These are phyloP conservation scores for Curvularia sp. DNA, from an alignment of 2,329 filamentous ascomycete genomes.

Conservation along the genomic window DNA sequence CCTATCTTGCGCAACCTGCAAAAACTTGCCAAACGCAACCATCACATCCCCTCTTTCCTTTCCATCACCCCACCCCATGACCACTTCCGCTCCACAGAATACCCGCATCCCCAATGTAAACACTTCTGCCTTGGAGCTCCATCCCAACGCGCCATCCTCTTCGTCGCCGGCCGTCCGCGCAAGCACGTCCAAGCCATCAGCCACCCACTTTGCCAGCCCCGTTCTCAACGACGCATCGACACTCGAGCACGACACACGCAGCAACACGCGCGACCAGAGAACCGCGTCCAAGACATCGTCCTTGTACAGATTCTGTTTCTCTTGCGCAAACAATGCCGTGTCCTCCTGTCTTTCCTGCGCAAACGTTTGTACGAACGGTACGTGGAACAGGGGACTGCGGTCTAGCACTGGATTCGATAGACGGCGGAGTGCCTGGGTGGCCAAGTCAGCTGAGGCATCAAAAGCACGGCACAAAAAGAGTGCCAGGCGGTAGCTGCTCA, in stretches of 20 bases:
- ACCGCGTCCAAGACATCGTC: slow-evolving; percentile 78
- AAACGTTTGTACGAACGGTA: slow-evolving; percentile 32
- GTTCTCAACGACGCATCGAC: slow-evolving; percentile 16
- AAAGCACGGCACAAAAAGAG: slow-evolving; percentile 47
- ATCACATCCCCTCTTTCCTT: slow-evolving; percentile 33
- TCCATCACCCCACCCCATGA: slow-evolving; percentile 38
- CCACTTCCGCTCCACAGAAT: slow-evolving; percentile 52
- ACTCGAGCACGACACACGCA: slow-evolving; percentile 27
- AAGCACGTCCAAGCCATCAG: slow-evolving; percentile 58
- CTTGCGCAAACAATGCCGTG: slow-evolving; percentile 79
- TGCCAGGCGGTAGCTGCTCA: slow-evolving; percentile 54
- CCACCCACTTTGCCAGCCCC: slow-evolving; percentile 55
- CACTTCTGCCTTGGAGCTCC: slow-evolving; percentile 71
- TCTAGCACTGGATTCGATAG: slow-evolving; percentile 42
- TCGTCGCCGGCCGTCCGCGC: slow-evolving; percentile 42
- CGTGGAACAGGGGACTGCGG: not conserved
- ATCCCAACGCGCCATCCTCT: slow-evolving; percentile 73
- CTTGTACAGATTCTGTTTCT: slow-evolving; percentile 94
- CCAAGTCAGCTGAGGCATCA: slow-evolving; percentile 36
- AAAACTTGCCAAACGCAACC: slow-evolving; percentile 36
- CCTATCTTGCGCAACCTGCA: slow-evolving; percentile 24
- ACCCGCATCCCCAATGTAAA: slow-evolving; percentile 66
- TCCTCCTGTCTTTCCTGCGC: slow-evolving; percentile 55
- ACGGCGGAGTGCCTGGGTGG: slow-evolving; percentile 48
- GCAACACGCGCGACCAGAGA: slow-evolving; percentile 68